phyloP scores from a whole-genome alignment of 1,139 yeast species.

The Protomyces gravidus region DNA sequence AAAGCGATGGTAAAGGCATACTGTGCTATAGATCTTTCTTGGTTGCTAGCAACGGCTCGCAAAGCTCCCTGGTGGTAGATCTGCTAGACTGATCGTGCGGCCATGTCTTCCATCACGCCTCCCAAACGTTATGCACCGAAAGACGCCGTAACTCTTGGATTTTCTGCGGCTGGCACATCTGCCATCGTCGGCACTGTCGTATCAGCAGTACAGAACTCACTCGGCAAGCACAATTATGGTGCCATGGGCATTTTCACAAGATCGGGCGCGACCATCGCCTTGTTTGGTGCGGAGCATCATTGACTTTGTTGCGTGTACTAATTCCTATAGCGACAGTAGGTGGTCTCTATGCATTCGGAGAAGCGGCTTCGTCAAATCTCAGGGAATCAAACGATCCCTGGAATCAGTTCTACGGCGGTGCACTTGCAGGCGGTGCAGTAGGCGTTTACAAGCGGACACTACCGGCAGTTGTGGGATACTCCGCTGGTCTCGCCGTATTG shows the following conservation, averaged over 20 bases:
- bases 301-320: not conserved
- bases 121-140: conserved; percentile 25
- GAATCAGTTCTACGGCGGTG: conserved; percentile 51
- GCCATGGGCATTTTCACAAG: conserved; percentile 38
- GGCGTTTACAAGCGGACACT: conserved; percentile 44
- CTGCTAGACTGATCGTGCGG: too few relatives aligned
- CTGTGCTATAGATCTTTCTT: too few relatives aligned
- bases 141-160: conserved; percentile 47
- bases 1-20: too few relatives aligned
- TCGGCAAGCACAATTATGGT: conserved; percentile 36
- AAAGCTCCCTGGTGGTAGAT: too few relatives aligned
- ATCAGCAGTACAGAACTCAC: conserved; percentile 44
- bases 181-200: conserved; percentile 44
- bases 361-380: conserved; percentile 45
- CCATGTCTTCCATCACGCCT: conserved; percentile 26
- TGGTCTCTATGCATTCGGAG: conserved; percentile 44
- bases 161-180: conserved; percentile 45
- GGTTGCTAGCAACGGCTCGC: too few relatives aligned
- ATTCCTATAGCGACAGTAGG: conserved; percentile 39
- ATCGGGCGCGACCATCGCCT: conserved; percentile 37
- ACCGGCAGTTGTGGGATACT: conserved; percentile 49
- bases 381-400: conserved; percentile 47
- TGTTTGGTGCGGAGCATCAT: conserved; percentile 11
- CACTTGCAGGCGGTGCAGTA: conserved; percentile 48
- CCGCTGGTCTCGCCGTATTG: conserved; percentile 43